Evolutionary conservation across 192 early-diverging fungal species (phyloP).

Genomic region (Chytriomyces sp.): DNA sequence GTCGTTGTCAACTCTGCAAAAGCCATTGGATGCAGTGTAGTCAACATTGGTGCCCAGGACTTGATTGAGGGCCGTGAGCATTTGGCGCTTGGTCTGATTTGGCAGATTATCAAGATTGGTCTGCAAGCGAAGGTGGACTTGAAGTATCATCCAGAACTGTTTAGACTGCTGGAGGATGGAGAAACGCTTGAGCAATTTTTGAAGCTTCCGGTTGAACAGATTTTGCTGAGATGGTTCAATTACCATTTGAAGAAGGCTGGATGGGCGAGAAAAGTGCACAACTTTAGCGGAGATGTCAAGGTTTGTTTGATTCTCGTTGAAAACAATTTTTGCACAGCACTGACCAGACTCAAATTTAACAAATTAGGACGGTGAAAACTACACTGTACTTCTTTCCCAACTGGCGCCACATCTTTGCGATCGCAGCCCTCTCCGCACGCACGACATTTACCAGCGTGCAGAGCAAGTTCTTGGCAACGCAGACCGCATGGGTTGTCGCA

Average conservation of each 20-base stretch:
- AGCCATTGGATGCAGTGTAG: slow-evolving; percentile 97
- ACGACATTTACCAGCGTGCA: slow-evolving; percentile 80
- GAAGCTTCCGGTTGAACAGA: slow-evolving; percentile 93
- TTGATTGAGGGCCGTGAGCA: slow-evolving; percentile 96
- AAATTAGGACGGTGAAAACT: slow-evolving; percentile 86
- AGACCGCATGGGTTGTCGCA: slow-evolving; percentile 89
- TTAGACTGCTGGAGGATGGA: slow-evolving; percentile 88
- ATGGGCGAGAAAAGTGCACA: slow-evolving; percentile 81
- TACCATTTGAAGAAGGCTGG: slow-evolving; percentile 95
- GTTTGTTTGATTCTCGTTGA: slow-evolving; percentile 13
- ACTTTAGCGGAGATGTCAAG: slow-evolving; percentile 91
- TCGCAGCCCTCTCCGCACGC: slow-evolving; percentile 76
- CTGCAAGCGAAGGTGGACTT: slow-evolving; percentile 96
- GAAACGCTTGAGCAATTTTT: slow-evolving; percentile 95
- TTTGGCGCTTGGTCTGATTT: slow-evolving; percentile 94
- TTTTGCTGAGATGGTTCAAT: slow-evolving; percentile 98
- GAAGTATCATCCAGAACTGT: slow-evolving; percentile 97
- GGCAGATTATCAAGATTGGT: slow-evolving; percentile 99
- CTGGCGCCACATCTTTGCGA: slow-evolving; percentile 83
- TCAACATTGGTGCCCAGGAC: slow-evolving; percentile 97
- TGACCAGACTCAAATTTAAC: neutral
- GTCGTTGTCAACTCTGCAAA: slow-evolving; percentile 99
- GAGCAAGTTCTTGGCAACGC: slow-evolving; percentile 90
- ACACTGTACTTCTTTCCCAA: slow-evolving; percentile 92
- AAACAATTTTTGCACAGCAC: neutral